Percentiles rank a stretch among this genome's conserved stretches.
Evolutionary conservation across 208 protist species (phyloP).

Genomic region (Trypanosoma rangeli): DNA sequence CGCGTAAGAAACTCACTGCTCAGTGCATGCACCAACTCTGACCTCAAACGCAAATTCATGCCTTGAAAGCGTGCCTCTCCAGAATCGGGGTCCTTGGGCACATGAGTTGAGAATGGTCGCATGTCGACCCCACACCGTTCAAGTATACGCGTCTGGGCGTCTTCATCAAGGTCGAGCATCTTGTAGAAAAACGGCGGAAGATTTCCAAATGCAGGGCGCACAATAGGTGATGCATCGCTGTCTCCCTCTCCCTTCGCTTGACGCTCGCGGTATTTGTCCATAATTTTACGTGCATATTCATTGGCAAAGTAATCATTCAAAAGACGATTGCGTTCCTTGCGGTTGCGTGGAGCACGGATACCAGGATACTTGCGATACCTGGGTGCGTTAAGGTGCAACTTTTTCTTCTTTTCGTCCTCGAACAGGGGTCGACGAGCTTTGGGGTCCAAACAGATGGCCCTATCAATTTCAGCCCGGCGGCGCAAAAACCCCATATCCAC

Average conservation of each 20-base stretch:
- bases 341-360: conserved; percentile 70
- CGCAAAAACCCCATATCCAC: conserved; percentile 59
- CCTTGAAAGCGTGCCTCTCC: conserved; percentile 67
- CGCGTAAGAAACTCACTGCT: conserved; percentile 76
- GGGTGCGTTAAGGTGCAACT: conserved; percentile 44
- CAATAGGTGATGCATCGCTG: conserved; percentile 25
- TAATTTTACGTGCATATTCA: conserved; percentile 48
- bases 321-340: conserved; percentile 77
- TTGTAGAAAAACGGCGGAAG: conserved; percentile 54
- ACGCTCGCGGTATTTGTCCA: conserved; percentile 47
- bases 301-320: conserved; percentile 81
- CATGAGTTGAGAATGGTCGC: conserved; percentile 13
- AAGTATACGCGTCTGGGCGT: conserved; percentile 49
- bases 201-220: conserved; percentile 53
- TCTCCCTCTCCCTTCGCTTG: conserved; percentile 31
- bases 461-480: conserved; percentile 52
- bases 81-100: conserved; percentile 50
- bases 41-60: conserved; percentile 69
- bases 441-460: conserved; percentile 74
- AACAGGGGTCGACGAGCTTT: conserved; percentile 68
- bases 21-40: conserved; percentile 80
- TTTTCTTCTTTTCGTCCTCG: conserved; percentile 48
- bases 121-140: conserved; percentile 34
- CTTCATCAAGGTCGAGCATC: conserved; percentile 68
- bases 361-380: conserved; percentile 88